phyloP scores from a whole-genome alignment of 2,329 filamentous ascomycete genomes.

The Pseudocercospora fuligena region DNA sequence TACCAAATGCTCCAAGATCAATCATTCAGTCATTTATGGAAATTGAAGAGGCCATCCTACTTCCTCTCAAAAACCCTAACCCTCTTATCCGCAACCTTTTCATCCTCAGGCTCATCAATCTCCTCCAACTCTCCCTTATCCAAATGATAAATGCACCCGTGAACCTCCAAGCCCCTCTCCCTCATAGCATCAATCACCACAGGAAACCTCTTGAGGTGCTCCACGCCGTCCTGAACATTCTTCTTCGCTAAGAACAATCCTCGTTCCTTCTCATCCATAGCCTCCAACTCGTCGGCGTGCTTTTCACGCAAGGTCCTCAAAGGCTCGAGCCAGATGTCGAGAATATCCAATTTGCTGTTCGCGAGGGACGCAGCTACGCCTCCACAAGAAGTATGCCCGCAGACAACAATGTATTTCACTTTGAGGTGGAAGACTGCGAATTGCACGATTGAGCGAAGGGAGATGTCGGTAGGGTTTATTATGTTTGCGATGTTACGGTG shows the following conservation, averaged over 20 bases:
- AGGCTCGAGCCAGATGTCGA: conserved; percentile 67
- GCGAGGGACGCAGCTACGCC: conserved; percentile 61
- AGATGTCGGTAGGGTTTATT: conserved; percentile 74
- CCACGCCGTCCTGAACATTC: conserved; percentile 73
- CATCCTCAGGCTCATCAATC: conserved; percentile 44
- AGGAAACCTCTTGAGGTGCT: conserved; percentile 70
- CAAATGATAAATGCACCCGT: conserved; percentile 78
- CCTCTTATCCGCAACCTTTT: conserved; percentile 29
- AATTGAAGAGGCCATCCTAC: conserved; percentile 4
- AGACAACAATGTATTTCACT: conserved; percentile 66
- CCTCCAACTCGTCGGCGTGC: conserved; percentile 57
- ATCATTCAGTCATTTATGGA: background rate
- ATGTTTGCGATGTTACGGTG: conserved; percentile 93
- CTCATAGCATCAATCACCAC: conserved; percentile 71
- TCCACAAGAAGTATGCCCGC: conserved; percentile 65
- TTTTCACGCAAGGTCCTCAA: conserved; percentile 60
- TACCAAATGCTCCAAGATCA: background rate
- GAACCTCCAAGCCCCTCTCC: conserved; percentile 73
- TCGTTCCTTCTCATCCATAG: conserved; percentile 54
- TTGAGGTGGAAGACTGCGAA: conserved; percentile 76
- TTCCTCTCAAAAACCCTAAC: conserved; percentile 35
- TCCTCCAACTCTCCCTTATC: conserved; percentile 60
- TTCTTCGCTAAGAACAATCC: conserved; percentile 71
- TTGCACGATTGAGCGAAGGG: conserved; percentile 75
- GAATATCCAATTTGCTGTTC: conserved; percentile 61